Evolutionary conservation across 805 yeast species (phyloP), one percentile per base, ranked within the genome.

Genomic region (Monosporozyma yasuniensis): DNA sequence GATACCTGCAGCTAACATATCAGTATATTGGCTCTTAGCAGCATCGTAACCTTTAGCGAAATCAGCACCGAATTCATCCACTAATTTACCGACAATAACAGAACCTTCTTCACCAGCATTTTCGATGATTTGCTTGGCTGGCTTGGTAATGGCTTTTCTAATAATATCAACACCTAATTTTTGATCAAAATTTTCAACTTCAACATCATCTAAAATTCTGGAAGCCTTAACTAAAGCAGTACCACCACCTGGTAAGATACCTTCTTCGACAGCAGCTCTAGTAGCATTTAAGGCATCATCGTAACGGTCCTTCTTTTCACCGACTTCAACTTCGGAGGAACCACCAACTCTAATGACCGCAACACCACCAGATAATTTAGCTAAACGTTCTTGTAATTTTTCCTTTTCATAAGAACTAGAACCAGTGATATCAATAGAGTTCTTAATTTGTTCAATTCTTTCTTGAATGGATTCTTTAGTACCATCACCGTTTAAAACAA

Each of bases 231-330:
- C 78, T 66, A 93, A 78, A 51, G 99, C 99, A 58, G 97, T 88
- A 74, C 99, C 99, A 70, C 99, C 99, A 75, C 99, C 99, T 66
- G 99, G 99, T 59, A 93, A 79, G 67, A 93, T 89, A 74, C 99
- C 99, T 73, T 88, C 96, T 73, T 91, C 91, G 56, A 93, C 96
- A 57, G 99, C 99, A 52, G 99, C 97, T 73, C 98, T 88, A 48
- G 98, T 93, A 50, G 99, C 97, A 68, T 93, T 91, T 68, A 93
- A 79, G 25, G 99, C 98, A 75, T 93, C 99, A 64, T 93, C 98
- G 66, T 89, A 87, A 74, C 99, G 85, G 71, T 93, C 99, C 78
- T 93, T 93, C 93, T 93, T 93, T 78, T 93, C 99, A 66, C 97
- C 95, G 58, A 93, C 99, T 75, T 93, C 98, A 58, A 93, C 86